phyloP scores from a whole-genome alignment of 23 red algal species.

The Gracilaria gracilis region DNA sequence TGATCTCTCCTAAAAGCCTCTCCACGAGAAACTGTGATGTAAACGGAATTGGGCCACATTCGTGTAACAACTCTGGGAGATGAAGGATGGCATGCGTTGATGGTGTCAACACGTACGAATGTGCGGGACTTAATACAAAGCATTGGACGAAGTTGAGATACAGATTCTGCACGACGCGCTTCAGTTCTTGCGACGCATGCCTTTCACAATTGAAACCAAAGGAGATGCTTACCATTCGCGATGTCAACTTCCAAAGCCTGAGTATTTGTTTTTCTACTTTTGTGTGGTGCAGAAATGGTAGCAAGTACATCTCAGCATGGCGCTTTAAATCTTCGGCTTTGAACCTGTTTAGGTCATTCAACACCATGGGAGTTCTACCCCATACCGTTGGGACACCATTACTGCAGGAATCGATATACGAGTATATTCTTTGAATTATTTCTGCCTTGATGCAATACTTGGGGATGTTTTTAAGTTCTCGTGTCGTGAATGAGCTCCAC shows the following conservation, averaged over 20 bases:
- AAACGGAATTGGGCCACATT: not conserved
- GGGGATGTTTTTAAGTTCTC: not conserved
- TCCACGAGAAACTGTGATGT: constrained; percentile 21
- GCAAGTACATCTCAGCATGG: no score
- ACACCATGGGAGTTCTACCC: not conserved
- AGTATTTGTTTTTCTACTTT: not conserved
- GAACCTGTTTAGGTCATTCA: not conserved
- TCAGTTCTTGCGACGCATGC: no score
- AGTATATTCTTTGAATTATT: not conserved
- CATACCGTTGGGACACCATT: not conserved
- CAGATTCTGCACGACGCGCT: not conserved
- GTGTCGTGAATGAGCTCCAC: not conserved
- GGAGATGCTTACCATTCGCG: not conserved
- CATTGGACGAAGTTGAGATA: not conserved
- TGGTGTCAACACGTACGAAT: not conserved
- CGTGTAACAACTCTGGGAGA: no score
- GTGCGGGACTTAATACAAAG: not conserved
- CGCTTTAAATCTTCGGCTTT: constrained; percentile 23
- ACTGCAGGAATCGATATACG: not conserved
- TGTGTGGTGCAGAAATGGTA: not conserved
- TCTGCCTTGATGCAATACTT: not conserved
- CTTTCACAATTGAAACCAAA: not conserved
- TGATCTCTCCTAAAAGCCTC: not conserved
- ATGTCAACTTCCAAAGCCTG: not conserved
- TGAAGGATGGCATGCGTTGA: constrained; percentile 17